A percentile compares a stretch with the other conserved stretches of the same genome.
Evolutionary conservation across 176 grass and related monocot species (phyloP).

Genomic region (Luzula sylvatica): DNA sequence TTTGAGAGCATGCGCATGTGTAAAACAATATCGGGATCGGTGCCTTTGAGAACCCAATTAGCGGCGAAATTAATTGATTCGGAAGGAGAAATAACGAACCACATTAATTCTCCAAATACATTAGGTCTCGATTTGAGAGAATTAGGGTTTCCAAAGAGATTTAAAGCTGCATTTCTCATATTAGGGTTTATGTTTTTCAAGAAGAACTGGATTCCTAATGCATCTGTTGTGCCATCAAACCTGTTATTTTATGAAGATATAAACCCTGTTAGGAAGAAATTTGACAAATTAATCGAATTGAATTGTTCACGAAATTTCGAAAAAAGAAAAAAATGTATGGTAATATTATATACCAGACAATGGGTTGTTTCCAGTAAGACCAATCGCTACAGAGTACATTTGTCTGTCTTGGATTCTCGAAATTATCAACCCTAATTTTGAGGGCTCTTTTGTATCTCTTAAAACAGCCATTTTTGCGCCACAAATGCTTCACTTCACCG

Average conservation of each 20-base stretch:
- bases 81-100: conserved; percentile 51
- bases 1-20: conserved; percentile 89
- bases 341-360: conserved; percentile 61
- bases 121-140: conserved; percentile 47
- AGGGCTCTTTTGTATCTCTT: conserved; percentile 48
- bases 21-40: conserved; percentile 59
- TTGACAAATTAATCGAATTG: background rate
- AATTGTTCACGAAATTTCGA: background rate
- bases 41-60: conserved; percentile 53
- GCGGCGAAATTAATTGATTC: conserved; percentile 42
- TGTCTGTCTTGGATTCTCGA: conserved; percentile 58
- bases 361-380: conserved; percentile 69
- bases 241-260: conserved; percentile 36
- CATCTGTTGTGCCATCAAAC: conserved; percentile 77
- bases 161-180: conserved; percentile 44
- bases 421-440: conserved; percentile 67
- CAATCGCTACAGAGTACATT: conserved; percentile 91
- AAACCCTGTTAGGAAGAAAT: too few species aligned
- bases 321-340: background rate
- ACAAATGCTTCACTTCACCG: conserved; percentile 80
- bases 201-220: conserved; percentile 73
- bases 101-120: conserved; percentile 84
- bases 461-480: conserved; percentile 82
- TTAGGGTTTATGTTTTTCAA: conserved; percentile 67
- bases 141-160: conserved; percentile 47